phyloP scores from a whole-genome alignment of 1,139 yeast genomes.

The Hemisphaericaspora lyxosophila region DNA sequence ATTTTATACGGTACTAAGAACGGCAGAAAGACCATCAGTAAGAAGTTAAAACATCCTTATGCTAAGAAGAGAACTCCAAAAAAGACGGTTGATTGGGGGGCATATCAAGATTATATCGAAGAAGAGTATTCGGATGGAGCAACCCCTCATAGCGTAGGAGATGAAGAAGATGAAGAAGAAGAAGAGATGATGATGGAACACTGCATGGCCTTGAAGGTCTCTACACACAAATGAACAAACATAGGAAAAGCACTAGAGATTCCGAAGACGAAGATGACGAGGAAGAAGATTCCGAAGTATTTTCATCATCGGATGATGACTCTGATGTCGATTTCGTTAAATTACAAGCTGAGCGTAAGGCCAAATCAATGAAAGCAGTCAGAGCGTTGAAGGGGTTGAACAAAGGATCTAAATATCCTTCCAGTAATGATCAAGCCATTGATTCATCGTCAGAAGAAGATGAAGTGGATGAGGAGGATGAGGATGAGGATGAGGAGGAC shows the following conservation, averaged over 20 bases:
- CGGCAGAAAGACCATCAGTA: constrained; percentile 9
- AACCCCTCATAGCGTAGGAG: constrained; percentile 24
- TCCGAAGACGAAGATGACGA: constrained; percentile 29
- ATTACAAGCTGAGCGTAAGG: constrained; percentile 65
- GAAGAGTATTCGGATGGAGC: constrained; percentile 18
- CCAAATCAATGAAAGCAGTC: constrained; percentile 51
- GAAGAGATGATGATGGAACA: constrained; percentile 21
- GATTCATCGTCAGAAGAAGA: constrained; percentile 5
- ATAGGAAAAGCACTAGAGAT: constrained; percentile 11
- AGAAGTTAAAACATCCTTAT: constrained; percentile 8
- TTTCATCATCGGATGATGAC: constrained; percentile 56
- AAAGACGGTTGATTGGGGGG: constrained; percentile 25
- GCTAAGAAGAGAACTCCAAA: constrained; percentile 26
- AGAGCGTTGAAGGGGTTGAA: constrained; percentile 38
- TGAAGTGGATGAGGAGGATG: constrained; percentile 7
- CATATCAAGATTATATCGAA: constrained; percentile 23
- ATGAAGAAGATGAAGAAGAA: constrained; percentile 29
- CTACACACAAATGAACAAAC: constrained; percentile 20
- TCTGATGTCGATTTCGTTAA: constrained; percentile 70
- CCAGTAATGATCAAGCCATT: constrained; percentile 14
- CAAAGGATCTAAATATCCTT: constrained; percentile 10
- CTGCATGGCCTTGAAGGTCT: constrained; percentile 20
- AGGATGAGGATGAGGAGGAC: constrained; percentile 14
- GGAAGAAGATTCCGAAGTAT: constrained; percentile 33
- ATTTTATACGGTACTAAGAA: constrained; percentile 2